Conservation (phyloP, 2,329 filamentous ascomycete species). For the Verticillium longisporum region DNA sequence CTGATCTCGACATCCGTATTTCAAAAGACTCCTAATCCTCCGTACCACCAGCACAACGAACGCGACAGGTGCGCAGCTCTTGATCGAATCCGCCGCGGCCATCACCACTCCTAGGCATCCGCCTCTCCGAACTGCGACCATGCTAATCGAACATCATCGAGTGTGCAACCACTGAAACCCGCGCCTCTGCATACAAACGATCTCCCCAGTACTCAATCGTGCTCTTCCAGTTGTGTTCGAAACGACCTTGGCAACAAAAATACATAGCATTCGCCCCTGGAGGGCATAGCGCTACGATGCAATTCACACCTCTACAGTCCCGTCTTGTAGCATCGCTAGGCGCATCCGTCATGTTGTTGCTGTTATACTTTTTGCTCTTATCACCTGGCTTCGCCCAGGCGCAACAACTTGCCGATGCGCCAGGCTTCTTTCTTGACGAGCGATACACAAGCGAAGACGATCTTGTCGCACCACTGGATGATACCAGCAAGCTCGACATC, state of each 20-base stretch:
- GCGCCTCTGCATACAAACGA: background rate
- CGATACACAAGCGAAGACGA: conserved; percentile 14
- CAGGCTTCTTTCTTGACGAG: background rate
- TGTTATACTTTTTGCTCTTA: conserved; percentile 27
- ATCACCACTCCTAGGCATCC: background rate
- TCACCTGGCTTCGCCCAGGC: conserved; percentile 52
- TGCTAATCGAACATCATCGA: background rate
- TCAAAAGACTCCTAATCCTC: background rate
- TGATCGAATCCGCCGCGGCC: background rate
- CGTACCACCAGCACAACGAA: background rate
- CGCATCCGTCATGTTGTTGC: conserved; percentile 51
- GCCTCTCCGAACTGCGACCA: background rate
- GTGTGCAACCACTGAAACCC: background rate
- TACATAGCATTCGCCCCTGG: conserved; percentile 21
- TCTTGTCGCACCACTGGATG: conserved; percentile 9
- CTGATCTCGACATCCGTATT: background rate
- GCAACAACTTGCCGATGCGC: background rate
- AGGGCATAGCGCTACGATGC: conserved; percentile 42
- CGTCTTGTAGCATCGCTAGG: conserved; percentile 62
- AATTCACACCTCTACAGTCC: conserved; percentile 64
- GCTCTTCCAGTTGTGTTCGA: background rate
- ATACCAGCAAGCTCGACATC: conserved; percentile 11
- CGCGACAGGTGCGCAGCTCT: background rate
- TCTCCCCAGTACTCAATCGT: background rate
- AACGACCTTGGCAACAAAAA: background rate